These are phyloP conservation scores for Bryum argenteum DNA, from an alignment of 225 moss, liverwort and hornwort species.

Conservation along the genomic window DNA sequence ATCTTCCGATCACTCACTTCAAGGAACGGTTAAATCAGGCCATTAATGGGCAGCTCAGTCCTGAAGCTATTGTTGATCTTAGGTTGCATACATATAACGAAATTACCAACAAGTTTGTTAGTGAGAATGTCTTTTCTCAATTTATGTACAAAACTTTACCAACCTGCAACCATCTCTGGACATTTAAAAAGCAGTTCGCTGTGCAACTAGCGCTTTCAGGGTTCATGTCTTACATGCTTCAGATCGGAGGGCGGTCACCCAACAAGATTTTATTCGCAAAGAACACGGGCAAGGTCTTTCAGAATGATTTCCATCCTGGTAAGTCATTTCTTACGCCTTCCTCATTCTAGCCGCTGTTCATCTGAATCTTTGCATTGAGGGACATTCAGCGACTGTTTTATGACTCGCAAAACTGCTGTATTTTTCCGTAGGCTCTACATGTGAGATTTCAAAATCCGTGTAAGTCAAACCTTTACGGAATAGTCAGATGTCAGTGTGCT, in stretches of 20 bases:
- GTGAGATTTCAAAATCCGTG: not conserved
- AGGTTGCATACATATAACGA: constrained; percentile 93
- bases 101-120: constrained; percentile 94
- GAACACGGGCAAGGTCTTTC: constrained; percentile 99
- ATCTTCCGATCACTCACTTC: constrained; percentile 93
- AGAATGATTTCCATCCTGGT: constrained; percentile 99
- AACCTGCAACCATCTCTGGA: constrained; percentile 99
- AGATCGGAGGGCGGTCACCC: constrained; percentile 96
- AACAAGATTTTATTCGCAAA: constrained; percentile 98
- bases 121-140: constrained; percentile 98
- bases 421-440: constrained; percentile 4
- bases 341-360: not conserved
- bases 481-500: constrained; percentile 7
- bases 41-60: constrained; percentile 80
- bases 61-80: constrained; percentile 85
- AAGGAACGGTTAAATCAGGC: constrained; percentile 97
- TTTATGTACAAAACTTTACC: constrained; percentile 99
- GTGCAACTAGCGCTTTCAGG: constrained; percentile 97
- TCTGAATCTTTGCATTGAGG: constrained; percentile 3
- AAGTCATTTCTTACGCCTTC: constrained; percentile 29
- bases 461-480: not conserved
- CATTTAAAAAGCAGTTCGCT: constrained; percentile 99
- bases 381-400: constrained; percentile 1
- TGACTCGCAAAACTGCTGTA: constrained; percentile 10
- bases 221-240: constrained; percentile 98